Percentiles rank a stretch among this genome's conserved stretches.
phyloP scores from a whole-genome alignment of 306 rosid genomes.

The Cicer bijugum region DNA sequence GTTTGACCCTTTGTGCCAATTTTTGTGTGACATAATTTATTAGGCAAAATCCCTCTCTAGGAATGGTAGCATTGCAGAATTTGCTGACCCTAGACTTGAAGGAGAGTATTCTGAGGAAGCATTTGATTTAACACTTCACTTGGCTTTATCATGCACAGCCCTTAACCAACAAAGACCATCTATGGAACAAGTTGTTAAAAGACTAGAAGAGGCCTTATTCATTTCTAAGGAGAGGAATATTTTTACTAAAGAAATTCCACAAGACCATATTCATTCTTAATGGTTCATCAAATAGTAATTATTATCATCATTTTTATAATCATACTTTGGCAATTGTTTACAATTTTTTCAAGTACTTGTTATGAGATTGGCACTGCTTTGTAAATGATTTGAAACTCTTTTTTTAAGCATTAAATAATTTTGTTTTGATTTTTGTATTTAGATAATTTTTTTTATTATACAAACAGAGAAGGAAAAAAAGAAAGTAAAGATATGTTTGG shows the following conservation, averaged over 20 bases:
- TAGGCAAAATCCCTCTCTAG: conserved; percentile 48
- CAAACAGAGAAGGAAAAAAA: too few species aligned
- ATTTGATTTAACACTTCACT: conserved; percentile 45
- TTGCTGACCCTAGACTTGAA: conserved; percentile 52
- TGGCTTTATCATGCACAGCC: conserved; percentile 58
- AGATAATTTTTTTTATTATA: too few species aligned
- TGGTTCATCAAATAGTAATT: background rate
- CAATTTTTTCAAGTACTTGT: background rate
- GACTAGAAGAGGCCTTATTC: conserved; percentile 46
- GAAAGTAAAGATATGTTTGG: too few species aligned
- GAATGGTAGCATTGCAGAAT: conserved; percentile 43
- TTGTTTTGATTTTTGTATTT: too few species aligned
- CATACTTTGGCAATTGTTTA: background rate
- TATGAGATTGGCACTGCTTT: background rate
- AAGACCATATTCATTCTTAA: conserved; percentile 12
- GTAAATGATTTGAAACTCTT: background rate
- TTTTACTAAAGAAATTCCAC: conserved; percentile 41
- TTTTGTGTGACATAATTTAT: conserved; percentile 37
- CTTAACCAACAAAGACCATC: conserved; percentile 48
- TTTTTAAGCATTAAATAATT: too few species aligned
- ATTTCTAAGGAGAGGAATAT: conserved; percentile 43
- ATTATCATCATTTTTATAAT: background rate
- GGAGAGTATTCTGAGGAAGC: conserved; percentile 53
- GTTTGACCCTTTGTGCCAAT: conserved; percentile 1
- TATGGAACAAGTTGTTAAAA: conserved; percentile 51